Evolutionary conservation across 2,329 filamentous ascomycete species (phyloP).

Genomic region (Ploettnerulaceae sp.): DNA sequence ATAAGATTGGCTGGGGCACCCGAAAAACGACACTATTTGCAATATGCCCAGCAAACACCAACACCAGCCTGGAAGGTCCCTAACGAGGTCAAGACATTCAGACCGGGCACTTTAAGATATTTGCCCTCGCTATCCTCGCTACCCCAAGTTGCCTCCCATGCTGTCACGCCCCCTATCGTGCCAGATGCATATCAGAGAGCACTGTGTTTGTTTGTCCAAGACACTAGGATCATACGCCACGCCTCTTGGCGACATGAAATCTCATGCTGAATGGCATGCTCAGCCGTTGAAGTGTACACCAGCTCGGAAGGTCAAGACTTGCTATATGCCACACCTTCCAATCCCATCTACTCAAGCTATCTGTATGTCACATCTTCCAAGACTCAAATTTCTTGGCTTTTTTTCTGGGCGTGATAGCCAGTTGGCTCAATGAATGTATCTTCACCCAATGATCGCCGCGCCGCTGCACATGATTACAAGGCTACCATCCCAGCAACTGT

Average conservation of each 20-base stretch:
- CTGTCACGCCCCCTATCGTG: background rate
- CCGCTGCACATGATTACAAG: background rate
- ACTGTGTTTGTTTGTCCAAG: background rate
- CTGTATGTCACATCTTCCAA: background rate
- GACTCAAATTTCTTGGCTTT: background rate
- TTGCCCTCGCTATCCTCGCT: no score
- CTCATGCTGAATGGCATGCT: no score
- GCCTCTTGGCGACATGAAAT: background rate
- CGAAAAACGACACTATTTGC: no score
- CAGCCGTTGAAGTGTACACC: background rate
- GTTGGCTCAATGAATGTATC: background rate
- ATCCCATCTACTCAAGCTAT: conserved; percentile 7
- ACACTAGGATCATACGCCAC: conserved; percentile 1
- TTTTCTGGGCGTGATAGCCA: conserved; percentile 5
- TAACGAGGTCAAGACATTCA: conserved; percentile 4
- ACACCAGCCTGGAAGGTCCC: conserved; percentile 1
- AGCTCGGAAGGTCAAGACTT: conserved; percentile 9
- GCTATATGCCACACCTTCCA: conserved; percentile 2
- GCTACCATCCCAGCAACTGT: background rate
- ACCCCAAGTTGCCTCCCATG: background rate
- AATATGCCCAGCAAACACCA: background rate
- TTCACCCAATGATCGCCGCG: background rate
- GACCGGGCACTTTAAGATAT: no score
- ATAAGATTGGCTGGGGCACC: background rate
- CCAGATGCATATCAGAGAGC: background rate